Evolutionary conservation across 2,329 filamentous ascomycete genomes (phyloP).

Genomic region (Drechslerella dactyloides): DNA sequence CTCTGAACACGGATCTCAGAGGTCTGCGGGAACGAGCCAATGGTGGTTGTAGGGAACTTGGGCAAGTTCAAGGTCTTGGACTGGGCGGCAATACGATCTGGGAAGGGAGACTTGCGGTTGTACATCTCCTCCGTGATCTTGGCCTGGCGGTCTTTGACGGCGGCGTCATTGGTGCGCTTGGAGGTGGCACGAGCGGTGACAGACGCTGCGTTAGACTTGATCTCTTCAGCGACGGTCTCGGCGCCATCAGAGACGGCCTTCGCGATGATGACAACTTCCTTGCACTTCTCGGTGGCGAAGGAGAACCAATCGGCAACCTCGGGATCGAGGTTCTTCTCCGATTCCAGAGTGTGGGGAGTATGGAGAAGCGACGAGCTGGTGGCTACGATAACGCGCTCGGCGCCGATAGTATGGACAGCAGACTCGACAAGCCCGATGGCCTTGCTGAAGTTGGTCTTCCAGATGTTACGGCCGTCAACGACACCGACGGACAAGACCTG

Average conservation of each 20-base stretch:
- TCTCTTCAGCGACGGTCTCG: slow-evolving; percentile 80
- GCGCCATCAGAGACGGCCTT: slow-evolving; percentile 96
- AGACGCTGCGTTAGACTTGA: slow-evolving; percentile 96
- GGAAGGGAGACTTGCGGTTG: slow-evolving; percentile 90
- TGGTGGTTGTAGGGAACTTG: slow-evolving; percentile 98
- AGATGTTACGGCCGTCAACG: slow-evolving; percentile 99
- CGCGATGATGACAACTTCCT: slow-evolving; percentile 88
- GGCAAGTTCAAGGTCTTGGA: slow-evolving; percentile 91
- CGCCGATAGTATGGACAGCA: slow-evolving; percentile 92
- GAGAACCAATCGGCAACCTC: slow-evolving; percentile 99
- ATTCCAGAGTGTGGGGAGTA: slow-evolving; percentile 95
- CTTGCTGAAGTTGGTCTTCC: slow-evolving; percentile 99
- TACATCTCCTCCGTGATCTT: slow-evolving; percentile 84
- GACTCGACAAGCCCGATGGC: slow-evolving; percentile 89
- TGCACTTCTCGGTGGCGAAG: slow-evolving; percentile 92
- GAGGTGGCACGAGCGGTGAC: slow-evolving; percentile 89
- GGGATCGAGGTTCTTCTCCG: slow-evolving; percentile 95
- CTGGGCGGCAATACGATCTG: slow-evolving; percentile 82
- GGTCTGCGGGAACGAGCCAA: slow-evolving; percentile 99
- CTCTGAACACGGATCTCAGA: slow-evolving; percentile 96
- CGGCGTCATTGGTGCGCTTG: slow-evolving; percentile 92
- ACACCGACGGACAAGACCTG: slow-evolving; percentile 94
- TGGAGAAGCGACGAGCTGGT: slow-evolving; percentile 98
- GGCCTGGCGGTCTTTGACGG: slow-evolving; percentile 94
- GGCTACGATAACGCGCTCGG: slow-evolving; percentile 95